These are phyloP conservation scores for Aphanomyces cochlioides DNA, from an alignment of 352 stramenopile genomes.

Conservation along the genomic window DNA sequence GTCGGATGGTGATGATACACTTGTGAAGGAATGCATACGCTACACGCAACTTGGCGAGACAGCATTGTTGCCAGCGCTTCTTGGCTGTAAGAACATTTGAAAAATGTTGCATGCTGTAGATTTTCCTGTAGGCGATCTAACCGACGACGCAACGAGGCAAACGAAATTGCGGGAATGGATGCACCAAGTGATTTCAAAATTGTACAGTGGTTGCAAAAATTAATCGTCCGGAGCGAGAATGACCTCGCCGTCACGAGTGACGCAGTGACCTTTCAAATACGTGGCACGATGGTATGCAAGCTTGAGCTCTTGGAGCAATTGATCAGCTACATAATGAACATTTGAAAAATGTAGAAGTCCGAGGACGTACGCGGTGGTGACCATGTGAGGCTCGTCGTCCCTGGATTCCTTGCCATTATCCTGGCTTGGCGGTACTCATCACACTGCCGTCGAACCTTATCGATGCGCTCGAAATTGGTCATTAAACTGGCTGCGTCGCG, in stretches of 20 bases:
- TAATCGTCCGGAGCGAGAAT: slow-evolving; percentile 9
- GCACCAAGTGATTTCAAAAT: slow-evolving; percentile 22
- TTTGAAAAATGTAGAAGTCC: background rate
- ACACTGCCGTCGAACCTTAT: background rate
- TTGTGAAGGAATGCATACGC: slow-evolving; percentile 24
- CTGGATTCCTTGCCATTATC: background rate
- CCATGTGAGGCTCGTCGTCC: slow-evolving; percentile 5
- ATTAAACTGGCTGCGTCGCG: slow-evolving; percentile 32
- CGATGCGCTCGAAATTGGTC: slow-evolving; percentile 22
- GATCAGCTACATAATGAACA: slow-evolving; percentile 17
- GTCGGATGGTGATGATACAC: slow-evolving; percentile 17
- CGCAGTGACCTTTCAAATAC: slow-evolving; percentile 18
- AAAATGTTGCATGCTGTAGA: background rate
- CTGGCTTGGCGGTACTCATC: background rate
- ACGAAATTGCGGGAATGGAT: slow-evolving; percentile 22
- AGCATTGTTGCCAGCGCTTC: slow-evolving; percentile 14
- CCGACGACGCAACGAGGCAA: slow-evolving; percentile 1
- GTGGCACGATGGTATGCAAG: slow-evolving; percentile 12
- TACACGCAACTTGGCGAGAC: slow-evolving; percentile 21
- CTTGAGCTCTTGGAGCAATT: slow-evolving; percentile 2
- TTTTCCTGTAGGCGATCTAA: slow-evolving; percentile 1
- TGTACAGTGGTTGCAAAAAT: slow-evolving; percentile 19
- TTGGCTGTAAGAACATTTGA: slow-evolving; percentile 16
- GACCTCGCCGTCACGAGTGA: slow-evolving; percentile 8
- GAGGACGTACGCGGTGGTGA: slow-evolving; percentile 18